Percentiles rank a stretch among this genome's conserved stretches.
These are phyloP conservation scores for Vaccinium darrowii DNA, from an alignment of 148 eudicot genomes.

Conservation along the genomic window DNA sequence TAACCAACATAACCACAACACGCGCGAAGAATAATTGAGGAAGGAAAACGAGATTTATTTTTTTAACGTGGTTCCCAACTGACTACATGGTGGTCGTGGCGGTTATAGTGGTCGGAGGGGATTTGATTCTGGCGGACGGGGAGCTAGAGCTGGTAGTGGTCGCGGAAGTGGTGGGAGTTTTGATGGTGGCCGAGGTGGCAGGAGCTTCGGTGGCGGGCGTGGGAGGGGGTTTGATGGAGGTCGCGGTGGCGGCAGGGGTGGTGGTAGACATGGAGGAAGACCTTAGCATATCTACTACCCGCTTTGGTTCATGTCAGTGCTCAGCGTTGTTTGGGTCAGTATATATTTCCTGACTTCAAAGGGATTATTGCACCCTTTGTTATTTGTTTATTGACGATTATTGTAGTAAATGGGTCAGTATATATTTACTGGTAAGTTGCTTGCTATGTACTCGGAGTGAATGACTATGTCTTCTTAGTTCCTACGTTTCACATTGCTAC, in stretches of 20 bases:
- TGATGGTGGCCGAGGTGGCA: slow-evolving; percentile 34
- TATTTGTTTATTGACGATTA: slow-evolving; percentile 1
- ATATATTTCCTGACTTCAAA: slow-evolving; percentile 1
- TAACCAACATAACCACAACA: too few relatives aligned
- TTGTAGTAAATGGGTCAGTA: background rate
- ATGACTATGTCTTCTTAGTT: background rate
- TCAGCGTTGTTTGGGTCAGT: slow-evolving; percentile 83
- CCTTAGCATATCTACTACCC: slow-evolving; percentile 86
- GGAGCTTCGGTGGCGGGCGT: slow-evolving; percentile 35
- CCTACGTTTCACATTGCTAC: background rate
- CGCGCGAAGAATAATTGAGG: too few relatives aligned
- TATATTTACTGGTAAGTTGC: slow-evolving; percentile 66
- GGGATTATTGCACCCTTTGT: background rate
- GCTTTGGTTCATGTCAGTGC: slow-evolving; percentile 90
- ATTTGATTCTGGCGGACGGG: slow-evolving; percentile 23
- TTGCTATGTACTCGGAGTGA: background rate
- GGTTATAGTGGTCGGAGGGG: slow-evolving; percentile 22
- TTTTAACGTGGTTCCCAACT: too few relatives aligned
- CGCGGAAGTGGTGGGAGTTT: slow-evolving; percentile 27
- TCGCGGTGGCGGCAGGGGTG: slow-evolving; percentile 44
- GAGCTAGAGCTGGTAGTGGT: slow-evolving; percentile 31
- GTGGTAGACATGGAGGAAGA: slow-evolving; percentile 52
- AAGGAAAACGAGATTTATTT: too few relatives aligned
- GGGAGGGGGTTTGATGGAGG: slow-evolving; percentile 36
- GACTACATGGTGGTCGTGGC: slow-evolving; percentile 32